phyloP scores from a whole-genome alignment of 495 filamentous ascomycete species.

The Trichoderma parareesei region DNA sequence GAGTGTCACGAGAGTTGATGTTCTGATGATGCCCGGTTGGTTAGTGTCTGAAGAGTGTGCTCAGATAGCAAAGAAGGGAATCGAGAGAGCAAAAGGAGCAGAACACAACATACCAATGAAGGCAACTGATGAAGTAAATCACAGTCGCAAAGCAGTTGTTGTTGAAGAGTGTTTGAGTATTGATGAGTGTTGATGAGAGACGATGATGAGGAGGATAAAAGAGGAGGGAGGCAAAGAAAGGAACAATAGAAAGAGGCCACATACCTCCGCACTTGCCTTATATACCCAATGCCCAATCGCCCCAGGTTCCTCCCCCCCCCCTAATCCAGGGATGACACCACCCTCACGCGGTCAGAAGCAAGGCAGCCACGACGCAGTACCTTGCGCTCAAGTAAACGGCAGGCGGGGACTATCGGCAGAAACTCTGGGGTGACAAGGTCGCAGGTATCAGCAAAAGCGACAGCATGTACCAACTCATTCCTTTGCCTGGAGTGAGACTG shows the following conservation, averaged over 20 bases:
- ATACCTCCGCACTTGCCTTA: background rate
- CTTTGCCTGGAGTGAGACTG: too few relatives aligned
- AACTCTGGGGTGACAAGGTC: background rate
- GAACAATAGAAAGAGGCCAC: too few relatives aligned
- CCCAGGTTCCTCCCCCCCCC: background rate
- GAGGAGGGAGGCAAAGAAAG: background rate
- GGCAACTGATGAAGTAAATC: too few relatives aligned
- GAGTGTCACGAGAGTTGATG: too few relatives aligned
- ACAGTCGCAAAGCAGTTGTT: too few relatives aligned
- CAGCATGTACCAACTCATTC: background rate
- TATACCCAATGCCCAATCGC: background rate
- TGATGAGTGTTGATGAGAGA: background rate
- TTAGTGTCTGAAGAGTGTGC: too few relatives aligned
- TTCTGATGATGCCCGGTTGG: too few relatives aligned
- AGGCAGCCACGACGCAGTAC: conserved; percentile 2
- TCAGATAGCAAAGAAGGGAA: too few relatives aligned
- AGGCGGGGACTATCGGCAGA: background rate
- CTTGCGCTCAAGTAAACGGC: background rate
- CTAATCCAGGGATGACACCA: conserved; percentile 5
- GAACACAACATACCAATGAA: too few relatives aligned
- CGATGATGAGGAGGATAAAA: background rate
- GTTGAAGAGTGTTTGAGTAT: too few relatives aligned
- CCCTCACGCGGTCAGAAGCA: conserved; percentile 1
- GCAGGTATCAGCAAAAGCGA: background rate
- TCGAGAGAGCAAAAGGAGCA: too few relatives aligned